phyloP scores from a whole-genome alignment of 129 eudicot genomes.

The Arctium lappa region DNA sequence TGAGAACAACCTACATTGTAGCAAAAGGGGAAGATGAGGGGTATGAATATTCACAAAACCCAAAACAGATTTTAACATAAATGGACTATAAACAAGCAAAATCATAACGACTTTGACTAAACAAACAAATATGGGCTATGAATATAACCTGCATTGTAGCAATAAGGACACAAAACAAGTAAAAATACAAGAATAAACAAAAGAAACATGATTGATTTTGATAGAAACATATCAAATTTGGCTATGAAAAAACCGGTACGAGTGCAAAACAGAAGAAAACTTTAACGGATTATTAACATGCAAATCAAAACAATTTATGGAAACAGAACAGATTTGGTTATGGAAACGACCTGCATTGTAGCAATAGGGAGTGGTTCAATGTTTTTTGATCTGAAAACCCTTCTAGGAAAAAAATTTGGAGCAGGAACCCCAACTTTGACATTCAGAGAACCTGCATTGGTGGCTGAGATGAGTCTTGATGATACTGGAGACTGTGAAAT shows the following conservation, averaged over 20 bases:
- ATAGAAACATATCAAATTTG: background rate
- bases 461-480: background rate
- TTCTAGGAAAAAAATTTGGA: conserved; percentile 7
- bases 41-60: background rate
- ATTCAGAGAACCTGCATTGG: conserved; percentile 29
- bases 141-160: background rate
- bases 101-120: background rate
- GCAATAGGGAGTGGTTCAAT: conserved; percentile 54
- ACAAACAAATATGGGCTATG: background rate
- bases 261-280: background rate
- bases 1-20: background rate
- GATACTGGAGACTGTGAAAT: conserved; percentile 33
- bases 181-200: background rate
- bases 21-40: background rate
- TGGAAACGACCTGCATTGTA: conserved; percentile 55
- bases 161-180: background rate
- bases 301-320: background rate
- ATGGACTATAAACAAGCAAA: background rate
- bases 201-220: background rate
- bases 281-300: background rate
- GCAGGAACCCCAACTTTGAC: conserved; percentile 45
- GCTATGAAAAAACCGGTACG: background rate
- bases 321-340: background rate
- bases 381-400: conserved; percentile 63
- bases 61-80: background rate